These are phyloP conservation scores for Botrytis medusae DNA, from an alignment of 2,329 filamentous ascomycete genomes.

Conservation along the genomic window DNA sequence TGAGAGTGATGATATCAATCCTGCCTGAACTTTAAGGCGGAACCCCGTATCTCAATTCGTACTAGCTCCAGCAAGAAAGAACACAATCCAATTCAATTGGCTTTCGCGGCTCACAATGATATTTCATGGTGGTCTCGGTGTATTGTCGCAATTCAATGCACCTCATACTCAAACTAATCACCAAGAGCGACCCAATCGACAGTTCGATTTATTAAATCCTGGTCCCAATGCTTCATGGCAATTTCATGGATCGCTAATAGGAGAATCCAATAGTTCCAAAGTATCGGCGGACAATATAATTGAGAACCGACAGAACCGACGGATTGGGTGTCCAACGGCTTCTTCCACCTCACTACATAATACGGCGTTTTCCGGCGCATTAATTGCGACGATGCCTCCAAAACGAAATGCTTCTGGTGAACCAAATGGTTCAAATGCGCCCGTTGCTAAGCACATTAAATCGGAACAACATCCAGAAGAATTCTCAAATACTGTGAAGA, in stretches of 20 bases:
- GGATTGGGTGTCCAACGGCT: constrained; percentile 28
- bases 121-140: constrained; percentile 6
- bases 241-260: neutral
- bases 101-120: constrained; percentile 12
- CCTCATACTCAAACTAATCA: neutral
- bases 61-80: neutral
- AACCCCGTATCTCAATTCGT: neutral
- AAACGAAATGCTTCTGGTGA: constrained; percentile 30
- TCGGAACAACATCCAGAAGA: constrained; percentile 38
- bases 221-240: neutral
- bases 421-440: constrained; percentile 28
- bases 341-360: constrained; percentile 30
- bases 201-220: neutral
- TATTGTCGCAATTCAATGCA: neutral
- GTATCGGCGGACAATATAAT: constrained; percentile 9
- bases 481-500: constrained; percentile 48
- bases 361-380: constrained; percentile 21
- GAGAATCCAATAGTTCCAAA: neutral
- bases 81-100: neutral
- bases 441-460: constrained; percentile 33
- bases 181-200: neutral
- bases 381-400: constrained; percentile 31
- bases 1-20: neutral
- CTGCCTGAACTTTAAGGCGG: neutral
- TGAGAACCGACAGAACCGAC: constrained; percentile 18